Evolutionary conservation across 371 early-diverging fungal genomes (phyloP).

Genomic region (Mucor circinelloides): DNA sequence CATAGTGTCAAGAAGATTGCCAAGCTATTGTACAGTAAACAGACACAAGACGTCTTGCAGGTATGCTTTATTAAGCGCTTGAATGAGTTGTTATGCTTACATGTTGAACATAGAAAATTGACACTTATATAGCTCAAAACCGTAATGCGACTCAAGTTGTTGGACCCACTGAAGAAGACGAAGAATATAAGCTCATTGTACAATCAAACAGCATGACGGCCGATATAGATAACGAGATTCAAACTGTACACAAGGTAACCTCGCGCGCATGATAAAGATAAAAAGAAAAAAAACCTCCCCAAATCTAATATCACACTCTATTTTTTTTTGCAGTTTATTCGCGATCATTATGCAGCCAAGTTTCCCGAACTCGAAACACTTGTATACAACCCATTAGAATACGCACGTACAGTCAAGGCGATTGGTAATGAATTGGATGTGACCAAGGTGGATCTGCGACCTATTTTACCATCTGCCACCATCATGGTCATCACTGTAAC

Average conservation of each 20-base stretch:
- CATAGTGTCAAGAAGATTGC: slow-evolving; percentile 45
- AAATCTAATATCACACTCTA: neutral
- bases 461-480: slow-evolving; percentile 82
- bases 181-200: slow-evolving; percentile 89
- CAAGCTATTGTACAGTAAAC: slow-evolving; percentile 44
- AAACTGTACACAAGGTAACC: slow-evolving; percentile 81
- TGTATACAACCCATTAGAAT: slow-evolving; percentile 86
- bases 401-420: slow-evolving; percentile 84
- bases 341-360: slow-evolving; percentile 85
- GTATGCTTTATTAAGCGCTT: slow-evolving; percentile 13
- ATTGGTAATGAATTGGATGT: slow-evolving; percentile 81
- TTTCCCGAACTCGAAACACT: slow-evolving; percentile 93
- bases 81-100: neutral
- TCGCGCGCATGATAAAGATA: too few relatives aligned
- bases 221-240: slow-evolving; percentile 88
- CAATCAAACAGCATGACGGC: slow-evolving; percentile 84
- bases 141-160: slow-evolving; percentile 39
- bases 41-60: slow-evolving; percentile 46
- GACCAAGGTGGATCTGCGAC: slow-evolving; percentile 69
- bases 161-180: slow-evolving; percentile 77
- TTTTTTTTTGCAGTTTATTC: slow-evolving; percentile 67
- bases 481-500: slow-evolving; percentile 94
- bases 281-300: too few relatives aligned
- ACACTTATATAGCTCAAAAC: slow-evolving; percentile 47
- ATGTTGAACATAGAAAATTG: slow-evolving; percentile 51